Percentiles rank a stretch among this genome's conserved stretches.
phyloP scores from a whole-genome alignment of 1,284 basidiomycete genomes.

The Pterula multifida region DNA sequence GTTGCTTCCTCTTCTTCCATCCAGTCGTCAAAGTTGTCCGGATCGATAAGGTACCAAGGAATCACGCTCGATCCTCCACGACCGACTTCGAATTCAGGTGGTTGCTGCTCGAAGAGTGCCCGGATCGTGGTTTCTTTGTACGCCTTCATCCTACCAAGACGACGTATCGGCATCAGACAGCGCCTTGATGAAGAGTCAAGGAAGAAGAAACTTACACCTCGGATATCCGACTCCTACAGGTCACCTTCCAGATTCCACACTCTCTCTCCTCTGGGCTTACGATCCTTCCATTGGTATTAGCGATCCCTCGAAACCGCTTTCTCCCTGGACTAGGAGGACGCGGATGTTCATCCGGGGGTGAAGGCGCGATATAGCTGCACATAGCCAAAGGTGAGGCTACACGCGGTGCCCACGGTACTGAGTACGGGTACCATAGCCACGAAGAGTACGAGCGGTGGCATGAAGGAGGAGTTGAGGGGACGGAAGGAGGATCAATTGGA shows the following conservation, averaged over 20 bases:
- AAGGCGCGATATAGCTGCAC: background rate
- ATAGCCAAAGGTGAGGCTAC: background rate
- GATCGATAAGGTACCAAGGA: background rate
- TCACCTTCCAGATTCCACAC: background rate
- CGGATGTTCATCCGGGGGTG: background rate
- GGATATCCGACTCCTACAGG: background rate
- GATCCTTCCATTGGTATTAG: background rate
- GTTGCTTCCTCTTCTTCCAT: background rate
- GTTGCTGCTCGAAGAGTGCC: background rate
- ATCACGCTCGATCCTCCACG: background rate
- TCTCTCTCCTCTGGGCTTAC: background rate
- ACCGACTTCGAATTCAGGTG: background rate
- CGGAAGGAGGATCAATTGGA: background rate
- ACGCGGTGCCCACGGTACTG: background rate
- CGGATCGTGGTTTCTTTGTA: background rate
- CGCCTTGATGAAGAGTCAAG: background rate
- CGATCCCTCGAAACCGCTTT: background rate
- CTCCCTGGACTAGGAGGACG: too few species aligned
- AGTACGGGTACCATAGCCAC: background rate
- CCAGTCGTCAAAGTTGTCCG: constrained; percentile 1
- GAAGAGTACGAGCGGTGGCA: background rate
- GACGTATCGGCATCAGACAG: background rate
- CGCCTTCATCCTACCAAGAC: background rate
- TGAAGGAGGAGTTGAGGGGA: background rate
- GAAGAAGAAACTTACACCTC: background rate